A percentile compares a stretch with the other conserved stretches of the same genome.
Conservation (phyloP, 495 filamentous ascomycete species). For the Tuber indicum region DNA sequence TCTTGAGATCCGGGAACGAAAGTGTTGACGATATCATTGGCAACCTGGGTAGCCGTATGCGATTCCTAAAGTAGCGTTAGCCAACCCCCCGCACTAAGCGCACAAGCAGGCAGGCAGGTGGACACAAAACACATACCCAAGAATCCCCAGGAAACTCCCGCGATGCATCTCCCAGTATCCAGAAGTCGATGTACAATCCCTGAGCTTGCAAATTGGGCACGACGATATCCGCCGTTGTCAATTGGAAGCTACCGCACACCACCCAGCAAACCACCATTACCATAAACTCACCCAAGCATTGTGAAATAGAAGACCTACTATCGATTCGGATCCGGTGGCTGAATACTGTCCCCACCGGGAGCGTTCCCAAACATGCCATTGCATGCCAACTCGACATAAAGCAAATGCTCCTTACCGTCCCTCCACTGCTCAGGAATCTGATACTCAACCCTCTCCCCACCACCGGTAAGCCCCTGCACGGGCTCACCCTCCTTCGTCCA, state of each 20-base stretch:
- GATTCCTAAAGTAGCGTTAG: conserved; percentile 52
- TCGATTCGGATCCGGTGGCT: conserved; percentile 76
- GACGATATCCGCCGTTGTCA: conserved; percentile 76
- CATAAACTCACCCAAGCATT: not conserved
- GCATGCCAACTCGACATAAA: conserved; percentile 98
- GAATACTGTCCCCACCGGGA: conserved; percentile 70
- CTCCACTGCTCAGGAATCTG: conserved; percentile 68
- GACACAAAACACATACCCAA: conserved; percentile 46
- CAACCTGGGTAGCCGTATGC: conserved; percentile 74
- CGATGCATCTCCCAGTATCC: conserved; percentile 87
- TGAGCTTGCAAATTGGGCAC: conserved; percentile 80
- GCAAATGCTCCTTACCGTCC: conserved; percentile 77
- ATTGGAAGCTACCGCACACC: conserved; percentile 49
- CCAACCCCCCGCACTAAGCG: conserved; percentile 41
- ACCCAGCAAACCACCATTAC: conserved; percentile 1
- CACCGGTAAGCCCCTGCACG: conserved; percentile 88
- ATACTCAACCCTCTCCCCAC: conserved; percentile 84
- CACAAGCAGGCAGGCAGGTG: too few relatives aligned
- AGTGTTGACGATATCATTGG: conserved; percentile 78
- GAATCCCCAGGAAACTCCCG: conserved; percentile 71
- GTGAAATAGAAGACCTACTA: conserved; percentile 44
- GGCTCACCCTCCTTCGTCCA: conserved; percentile 84
- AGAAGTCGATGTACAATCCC: conserved; percentile 81
- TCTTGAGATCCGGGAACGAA: conserved; percentile 75
- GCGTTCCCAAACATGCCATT: conserved; percentile 98